Conservation (phyloP, 2,329 filamentous ascomycete genomes). For the Ustulina deusta region DNA sequence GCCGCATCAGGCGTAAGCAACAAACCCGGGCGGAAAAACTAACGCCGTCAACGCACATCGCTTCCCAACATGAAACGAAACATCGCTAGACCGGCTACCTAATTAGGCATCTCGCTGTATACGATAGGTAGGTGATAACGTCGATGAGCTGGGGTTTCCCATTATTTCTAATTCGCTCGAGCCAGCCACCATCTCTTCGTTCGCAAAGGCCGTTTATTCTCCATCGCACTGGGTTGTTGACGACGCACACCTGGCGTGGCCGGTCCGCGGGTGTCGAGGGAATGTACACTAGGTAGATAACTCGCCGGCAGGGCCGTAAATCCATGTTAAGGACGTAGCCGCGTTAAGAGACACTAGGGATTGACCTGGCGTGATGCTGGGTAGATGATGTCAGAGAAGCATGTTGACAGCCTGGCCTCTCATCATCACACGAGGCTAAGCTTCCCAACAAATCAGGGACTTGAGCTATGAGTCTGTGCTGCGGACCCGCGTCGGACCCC, state of each 20-base stretch:
- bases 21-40: background rate
- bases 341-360: background rate
- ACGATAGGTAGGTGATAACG: background rate
- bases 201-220: background rate
- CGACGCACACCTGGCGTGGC: background rate
- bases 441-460: background rate
- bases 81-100: background rate
- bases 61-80: conserved; percentile 32
- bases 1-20: background rate
- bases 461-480: background rate
- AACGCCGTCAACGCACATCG: conserved; percentile 1
- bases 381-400: conserved; percentile 9
- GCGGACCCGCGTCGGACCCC: background rate
- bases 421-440: background rate
- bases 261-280: background rate
- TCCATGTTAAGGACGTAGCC: background rate
- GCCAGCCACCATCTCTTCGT: background rate
- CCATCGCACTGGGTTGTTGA: background rate
- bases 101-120: conserved; percentile 17
- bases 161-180: background rate
- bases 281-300: background rate
- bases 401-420: conserved; percentile 15
- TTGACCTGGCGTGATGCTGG: background rate
- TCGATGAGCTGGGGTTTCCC: background rate
- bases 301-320: background rate